Conservation (phyloP, 2,329 filamentous ascomycete genomes). For the Fusarium armeniacum region DNA sequence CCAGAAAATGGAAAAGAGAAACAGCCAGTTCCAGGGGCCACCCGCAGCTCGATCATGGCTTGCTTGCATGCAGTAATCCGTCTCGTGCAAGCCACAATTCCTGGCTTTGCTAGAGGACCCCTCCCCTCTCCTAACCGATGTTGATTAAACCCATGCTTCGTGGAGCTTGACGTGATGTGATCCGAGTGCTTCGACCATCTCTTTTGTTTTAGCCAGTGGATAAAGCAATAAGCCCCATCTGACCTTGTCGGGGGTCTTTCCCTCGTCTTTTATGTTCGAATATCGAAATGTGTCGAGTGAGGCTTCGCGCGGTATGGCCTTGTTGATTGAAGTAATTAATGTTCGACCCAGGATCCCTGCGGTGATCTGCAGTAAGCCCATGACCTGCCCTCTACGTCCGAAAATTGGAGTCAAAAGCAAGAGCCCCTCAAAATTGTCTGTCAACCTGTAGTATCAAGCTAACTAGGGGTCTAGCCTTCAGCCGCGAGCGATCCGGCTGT, state of each 20-base stretch:
- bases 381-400: conserved; percentile 18
- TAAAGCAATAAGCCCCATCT: conserved; percentile 16
- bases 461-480: conserved; percentile 16
- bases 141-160: conserved; percentile 35
- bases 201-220: conserved; percentile 34
- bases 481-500: conserved; percentile 17
- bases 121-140: conserved; percentile 25
- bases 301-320: conserved; percentile 16
- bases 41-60: conserved; percentile 33
- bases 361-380: conserved; percentile 26
- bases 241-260: conserved; percentile 19
- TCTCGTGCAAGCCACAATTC: conserved; percentile 47
- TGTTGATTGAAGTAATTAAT: conserved; percentile 21
- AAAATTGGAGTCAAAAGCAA: conserved; percentile 19
- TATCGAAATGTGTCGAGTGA: conserved; percentile 1
- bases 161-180: conserved; percentile 36
- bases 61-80: conserved; percentile 31
- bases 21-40: conserved; percentile 26
- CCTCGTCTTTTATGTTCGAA: conserved; percentile 6
- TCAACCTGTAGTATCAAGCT: conserved; percentile 8
- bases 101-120: conserved; percentile 25
- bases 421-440: conserved; percentile 13
- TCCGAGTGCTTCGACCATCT: conserved; percentile 24
- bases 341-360: conserved; percentile 19
- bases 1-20: conserved; percentile 42